These are phyloP conservation scores for Pythium biforme DNA, from an alignment of 352 stramenopile genomes.

Conservation along the genomic window DNA sequence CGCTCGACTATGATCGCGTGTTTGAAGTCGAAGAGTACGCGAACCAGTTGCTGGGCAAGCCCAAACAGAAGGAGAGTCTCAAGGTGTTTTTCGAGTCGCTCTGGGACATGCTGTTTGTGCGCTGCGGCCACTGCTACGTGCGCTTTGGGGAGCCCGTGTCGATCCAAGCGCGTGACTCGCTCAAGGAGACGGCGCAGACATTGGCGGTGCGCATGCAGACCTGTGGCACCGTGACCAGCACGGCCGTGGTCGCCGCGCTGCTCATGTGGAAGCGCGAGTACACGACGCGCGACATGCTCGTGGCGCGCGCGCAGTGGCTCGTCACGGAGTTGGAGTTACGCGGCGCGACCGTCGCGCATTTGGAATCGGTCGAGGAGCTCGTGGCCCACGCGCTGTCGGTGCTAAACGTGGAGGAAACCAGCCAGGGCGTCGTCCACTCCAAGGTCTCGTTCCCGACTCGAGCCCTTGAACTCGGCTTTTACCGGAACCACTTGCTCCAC, in stretches of 20 bases:
- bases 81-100: conserved; percentile 71
- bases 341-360: conserved; percentile 54
- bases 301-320: conserved; percentile 54
- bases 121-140: conserved; percentile 84
- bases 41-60: conserved; percentile 82
- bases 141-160: conserved; percentile 73
- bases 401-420: conserved; percentile 46
- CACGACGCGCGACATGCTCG: conserved; percentile 60
- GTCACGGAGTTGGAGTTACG: conserved; percentile 45
- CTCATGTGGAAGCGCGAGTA: conserved; percentile 78
- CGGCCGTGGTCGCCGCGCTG: conserved; percentile 63
- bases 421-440: conserved; percentile 43
- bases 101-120: conserved; percentile 66
- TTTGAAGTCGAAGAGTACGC: conserved; percentile 87
- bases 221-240: conserved; percentile 73
- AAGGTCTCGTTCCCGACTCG: conserved; percentile 59
- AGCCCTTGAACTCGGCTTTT: conserved; percentile 77
- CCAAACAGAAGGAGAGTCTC: conserved; percentile 83
- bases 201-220: conserved; percentile 75
- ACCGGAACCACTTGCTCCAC: conserved; percentile 84
- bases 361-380: conserved; percentile 45
- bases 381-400: conserved; percentile 61
- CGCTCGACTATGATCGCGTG: conserved; percentile 88
- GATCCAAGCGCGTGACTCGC: conserved; percentile 44
- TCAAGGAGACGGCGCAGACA: conserved; percentile 47